Conservation (phyloP, 352 stramenopile species). For the Phytopythium vexans region DNA sequence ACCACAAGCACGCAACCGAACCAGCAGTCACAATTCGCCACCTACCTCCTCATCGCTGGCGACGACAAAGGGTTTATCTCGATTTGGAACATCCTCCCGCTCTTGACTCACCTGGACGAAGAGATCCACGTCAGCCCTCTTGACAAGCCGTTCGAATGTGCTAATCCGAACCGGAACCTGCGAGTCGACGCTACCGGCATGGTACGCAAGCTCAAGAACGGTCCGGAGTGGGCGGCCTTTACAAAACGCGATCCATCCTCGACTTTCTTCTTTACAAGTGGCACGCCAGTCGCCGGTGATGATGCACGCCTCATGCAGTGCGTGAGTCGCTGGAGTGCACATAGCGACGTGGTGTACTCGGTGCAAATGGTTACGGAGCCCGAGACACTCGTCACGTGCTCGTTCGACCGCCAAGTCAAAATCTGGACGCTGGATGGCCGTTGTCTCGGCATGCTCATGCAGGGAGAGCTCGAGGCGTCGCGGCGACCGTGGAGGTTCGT, state of each 20-base stretch:
- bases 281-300: constrained; percentile 42
- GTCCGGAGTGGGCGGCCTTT: constrained; percentile 59
- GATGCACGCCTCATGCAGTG: constrained; percentile 25
- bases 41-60: constrained; percentile 58
- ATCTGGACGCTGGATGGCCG: constrained; percentile 65
- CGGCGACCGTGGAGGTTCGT: constrained; percentile 58
- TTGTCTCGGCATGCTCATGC: constrained; percentile 71
- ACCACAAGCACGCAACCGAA: neutral
- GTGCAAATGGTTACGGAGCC: constrained; percentile 69
- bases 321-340: constrained; percentile 62
- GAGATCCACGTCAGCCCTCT: constrained; percentile 42
- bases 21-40: constrained; percentile 24
- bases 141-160: constrained; percentile 58
- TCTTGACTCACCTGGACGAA: constrained; percentile 53
- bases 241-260: constrained; percentile 36
- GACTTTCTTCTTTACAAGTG: constrained; percentile 58
- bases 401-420: constrained; percentile 75
- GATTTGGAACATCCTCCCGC: constrained; percentile 67
- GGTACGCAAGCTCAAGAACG: constrained; percentile 66
- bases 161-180: constrained; percentile 69
- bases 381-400: constrained; percentile 68
- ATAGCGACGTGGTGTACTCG: constrained; percentile 75
- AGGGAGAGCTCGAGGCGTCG: constrained; percentile 54
- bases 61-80: constrained; percentile 78
- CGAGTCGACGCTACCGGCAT: constrained; percentile 66